phyloP scores from a whole-genome alignment of 2,329 filamentous ascomycete species.

The Tolypocladium tundrense region DNA sequence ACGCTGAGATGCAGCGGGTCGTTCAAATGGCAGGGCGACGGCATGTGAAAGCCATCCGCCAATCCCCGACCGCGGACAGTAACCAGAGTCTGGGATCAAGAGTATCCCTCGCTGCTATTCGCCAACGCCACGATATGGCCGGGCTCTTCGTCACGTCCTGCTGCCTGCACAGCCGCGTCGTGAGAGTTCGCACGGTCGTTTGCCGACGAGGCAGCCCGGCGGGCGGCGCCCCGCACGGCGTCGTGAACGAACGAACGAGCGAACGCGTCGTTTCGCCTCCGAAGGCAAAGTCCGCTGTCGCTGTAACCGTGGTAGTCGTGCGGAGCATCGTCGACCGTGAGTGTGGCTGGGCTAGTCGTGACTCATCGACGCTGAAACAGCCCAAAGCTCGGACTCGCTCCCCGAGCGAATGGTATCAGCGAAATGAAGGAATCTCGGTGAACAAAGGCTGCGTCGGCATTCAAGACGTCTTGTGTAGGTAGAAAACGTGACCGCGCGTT shows the following conservation, averaged over 20 bases:
- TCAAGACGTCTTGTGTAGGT: neutral
- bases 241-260: neutral
- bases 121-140: neutral
- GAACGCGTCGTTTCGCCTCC: neutral
- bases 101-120: neutral
- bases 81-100: neutral
- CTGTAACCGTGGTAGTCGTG: neutral
- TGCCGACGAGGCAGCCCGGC: neutral
- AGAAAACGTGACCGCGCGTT: neutral
- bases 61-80: neutral
- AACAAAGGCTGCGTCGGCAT: neutral
- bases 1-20: neutral
- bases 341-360: neutral
- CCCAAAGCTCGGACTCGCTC: neutral
- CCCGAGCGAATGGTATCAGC: neutral
- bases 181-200: neutral
- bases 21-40: neutral
- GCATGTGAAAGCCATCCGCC: neutral
- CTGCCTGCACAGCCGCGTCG: neutral
- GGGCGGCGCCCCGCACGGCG: neutral
- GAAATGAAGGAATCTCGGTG: neutral
- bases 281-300: neutral
- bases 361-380: conserved; percentile 1
- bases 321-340: neutral
- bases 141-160: neutral